phyloP scores from a whole-genome alignment of 768 basidiomycete species.

The Podaxis pistillaris region DNA sequence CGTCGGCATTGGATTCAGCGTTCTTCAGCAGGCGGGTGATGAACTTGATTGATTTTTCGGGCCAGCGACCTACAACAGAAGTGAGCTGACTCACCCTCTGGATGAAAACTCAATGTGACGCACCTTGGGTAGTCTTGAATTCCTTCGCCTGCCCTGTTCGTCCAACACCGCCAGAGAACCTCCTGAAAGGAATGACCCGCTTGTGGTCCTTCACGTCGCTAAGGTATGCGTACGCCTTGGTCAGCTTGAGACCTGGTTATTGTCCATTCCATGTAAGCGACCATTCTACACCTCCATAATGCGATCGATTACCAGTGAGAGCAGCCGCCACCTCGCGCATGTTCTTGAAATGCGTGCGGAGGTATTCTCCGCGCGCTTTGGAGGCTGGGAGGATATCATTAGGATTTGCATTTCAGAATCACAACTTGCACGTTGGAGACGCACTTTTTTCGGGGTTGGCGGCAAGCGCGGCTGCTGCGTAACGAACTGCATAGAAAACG shows the following conservation, averaged over 20 bases:
- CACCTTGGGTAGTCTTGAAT: constrained; percentile 95
- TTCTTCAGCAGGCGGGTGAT: constrained; percentile 95
- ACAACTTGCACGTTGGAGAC: constrained; percentile 26
- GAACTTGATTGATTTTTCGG: constrained; percentile 97
- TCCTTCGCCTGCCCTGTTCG: constrained; percentile 94
- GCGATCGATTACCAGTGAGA: constrained; percentile 66
- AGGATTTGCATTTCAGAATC: neutral
- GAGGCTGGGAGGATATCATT: constrained; percentile 55
- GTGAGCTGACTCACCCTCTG: constrained; percentile 3
- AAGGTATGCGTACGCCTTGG: constrained; percentile 95
- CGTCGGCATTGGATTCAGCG: constrained; percentile 98
- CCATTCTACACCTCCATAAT: neutral
- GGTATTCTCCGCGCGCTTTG: constrained; percentile 92
- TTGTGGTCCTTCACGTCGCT: constrained; percentile 95
- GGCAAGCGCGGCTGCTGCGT: constrained; percentile 84
- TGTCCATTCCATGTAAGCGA: neutral
- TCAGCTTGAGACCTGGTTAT: constrained; percentile 77
- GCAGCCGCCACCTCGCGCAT: constrained; percentile 99
- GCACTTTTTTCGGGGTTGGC: constrained; percentile 94
- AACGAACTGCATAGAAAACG: constrained; percentile 65
- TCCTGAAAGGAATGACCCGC: constrained; percentile 93
- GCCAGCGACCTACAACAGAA: constrained; percentile 88
- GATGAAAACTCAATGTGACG: constrained; percentile 26
- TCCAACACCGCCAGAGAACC: constrained; percentile 94
- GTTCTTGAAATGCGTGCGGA: constrained; percentile 99